Percentiles rank a stretch among this genome's conserved stretches.
phyloP scores from a whole-genome alignment of 2,329 filamentous ascomycete species.

The Xylariaceae sp. region DNA sequence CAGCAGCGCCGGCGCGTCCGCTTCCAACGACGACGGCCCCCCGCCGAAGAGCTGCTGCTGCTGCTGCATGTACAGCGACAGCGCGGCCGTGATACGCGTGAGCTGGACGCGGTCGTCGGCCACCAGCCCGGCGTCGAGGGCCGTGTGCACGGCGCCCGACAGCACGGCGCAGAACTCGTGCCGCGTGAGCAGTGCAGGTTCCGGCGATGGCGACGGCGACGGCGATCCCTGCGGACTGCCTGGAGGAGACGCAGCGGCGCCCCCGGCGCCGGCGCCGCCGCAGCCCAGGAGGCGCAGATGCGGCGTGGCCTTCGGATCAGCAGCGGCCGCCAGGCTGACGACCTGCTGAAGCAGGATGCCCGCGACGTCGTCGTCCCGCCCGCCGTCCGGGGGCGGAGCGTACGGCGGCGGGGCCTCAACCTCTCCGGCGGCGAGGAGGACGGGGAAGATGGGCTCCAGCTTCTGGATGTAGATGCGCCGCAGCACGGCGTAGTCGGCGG shows the following conservation, averaged over 20 bases:
- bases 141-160: constrained; percentile 39
- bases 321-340: constrained; percentile 46
- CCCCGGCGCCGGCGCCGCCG: too few relatives aligned
- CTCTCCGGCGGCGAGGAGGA: constrained; percentile 31
- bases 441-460: constrained; percentile 47
- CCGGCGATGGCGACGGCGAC: too few relatives aligned
- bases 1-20: constrained; percentile 46
- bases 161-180: constrained; percentile 41
- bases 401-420: constrained; percentile 4
- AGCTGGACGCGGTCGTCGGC: constrained; percentile 47
- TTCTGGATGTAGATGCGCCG: constrained; percentile 41
- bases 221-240: too few relatives aligned
- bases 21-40: constrained; percentile 45
- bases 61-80: constrained; percentile 54
- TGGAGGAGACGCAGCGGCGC: too few relatives aligned
- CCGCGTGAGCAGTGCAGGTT: constrained; percentile 31
- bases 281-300: constrained; percentile 33
- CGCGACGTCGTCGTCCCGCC: constrained; percentile 24
- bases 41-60: too few relatives aligned
- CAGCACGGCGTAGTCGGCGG: constrained; percentile 37
- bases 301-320: constrained; percentile 36
- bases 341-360: constrained; percentile 44
- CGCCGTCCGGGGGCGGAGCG: too few relatives aligned
- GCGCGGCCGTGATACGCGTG: constrained; percentile 44
- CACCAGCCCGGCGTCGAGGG: constrained; percentile 47